These are phyloP conservation scores for Microdochium trichocladiopsis DNA, from an alignment of 2,329 filamentous ascomycete species.

Conservation along the genomic window DNA sequence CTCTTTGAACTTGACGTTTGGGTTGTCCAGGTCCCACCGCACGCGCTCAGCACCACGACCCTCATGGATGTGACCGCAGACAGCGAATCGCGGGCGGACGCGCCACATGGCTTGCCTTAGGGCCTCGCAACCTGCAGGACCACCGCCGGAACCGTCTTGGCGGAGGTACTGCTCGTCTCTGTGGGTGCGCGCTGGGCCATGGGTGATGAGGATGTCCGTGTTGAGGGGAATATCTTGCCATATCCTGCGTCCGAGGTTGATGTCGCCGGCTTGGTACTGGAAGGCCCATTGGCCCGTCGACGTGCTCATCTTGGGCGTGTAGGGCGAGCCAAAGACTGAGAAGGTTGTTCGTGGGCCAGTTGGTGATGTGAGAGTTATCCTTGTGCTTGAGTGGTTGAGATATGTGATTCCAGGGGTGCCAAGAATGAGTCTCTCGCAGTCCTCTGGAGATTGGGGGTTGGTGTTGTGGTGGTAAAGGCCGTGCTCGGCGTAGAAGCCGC, in stretches of 20 bases:
- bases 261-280: slow-evolving; percentile 38
- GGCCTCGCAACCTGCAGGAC: slow-evolving; percentile 50
- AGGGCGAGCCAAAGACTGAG: slow-evolving; percentile 65
- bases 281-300: slow-evolving; percentile 57
- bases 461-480: slow-evolving; percentile 48
- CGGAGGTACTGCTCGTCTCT: slow-evolving; percentile 37
- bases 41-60: slow-evolving; percentile 58
- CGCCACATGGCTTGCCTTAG: slow-evolving; percentile 50
- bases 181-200: slow-evolving; percentile 58
- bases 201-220: slow-evolving; percentile 62
- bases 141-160: slow-evolving; percentile 11
- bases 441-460: slow-evolving; percentile 28
- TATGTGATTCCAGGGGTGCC: slow-evolving; percentile 51
- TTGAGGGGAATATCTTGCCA: slow-evolving; percentile 58
- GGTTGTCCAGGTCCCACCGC: slow-evolving; percentile 44
- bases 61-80: slow-evolving; percentile 69
- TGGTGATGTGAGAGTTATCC: slow-evolving; percentile 44
- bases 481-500: slow-evolving; percentile 49
- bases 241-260: slow-evolving; percentile 17
- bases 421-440: slow-evolving; percentile 28
- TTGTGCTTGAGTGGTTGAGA: slow-evolving; percentile 49
- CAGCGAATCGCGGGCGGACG: slow-evolving; percentile 54
- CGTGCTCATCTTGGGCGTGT: slow-evolving; percentile 39
- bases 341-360: slow-evolving; percentile 53
- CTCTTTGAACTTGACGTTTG: slow-evolving; percentile 36